Evolutionary conservation across 495 filamentous ascomycete species (phyloP), one percentile per base, ranked within the genome.

Genomic region (Penicillium parvum): DNA sequence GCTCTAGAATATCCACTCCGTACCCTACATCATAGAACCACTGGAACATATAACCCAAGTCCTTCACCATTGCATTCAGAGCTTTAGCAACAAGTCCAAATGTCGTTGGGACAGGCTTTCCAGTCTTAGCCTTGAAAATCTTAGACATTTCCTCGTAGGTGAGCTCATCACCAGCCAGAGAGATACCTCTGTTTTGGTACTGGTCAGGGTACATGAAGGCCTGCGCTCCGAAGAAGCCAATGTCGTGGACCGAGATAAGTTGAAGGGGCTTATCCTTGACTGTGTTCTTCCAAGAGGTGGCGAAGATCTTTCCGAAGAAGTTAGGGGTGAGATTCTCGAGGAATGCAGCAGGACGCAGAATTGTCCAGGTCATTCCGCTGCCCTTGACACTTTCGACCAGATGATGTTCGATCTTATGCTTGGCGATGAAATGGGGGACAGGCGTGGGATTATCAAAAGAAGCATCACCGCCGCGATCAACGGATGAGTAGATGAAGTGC

Each of bases 11-110:
- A 66, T 86, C 74, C 7, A 69, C 79, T 1, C 66, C 69, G 49
- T 74, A 87, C 1, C 82, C 83, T 33, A 74, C 67, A 30, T 74
- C 69, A 50, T 74, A 64, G 41, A 88, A 86, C 69, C 74, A 88
- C 23, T 55, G 52, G 43, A 85, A 79, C 82, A 88, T 88, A 2
- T 44, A 45, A 0, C 72, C 71, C 12, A 85, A 17, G 6, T 88
- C 78, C 39, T 58, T 68, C 4, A 82, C 53, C 32, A 58, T 45
- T 57, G 62, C 70, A 64, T 78, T 50, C 27, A 72, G 37, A 60
- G 38, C 34, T 39, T 64, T 1, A 64, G 66, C 0, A 73, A 40
- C 7, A 4, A 77, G 36, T 0, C 53, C 47, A 50, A 65, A 82
- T 0, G 75, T 75, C 32, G 68, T 61, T 11, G 79, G 78, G 19